Base-by-base conservation (phyloP, 495 filamentous ascomycete species). In the Trichocladium uniseriatum region DNA sequence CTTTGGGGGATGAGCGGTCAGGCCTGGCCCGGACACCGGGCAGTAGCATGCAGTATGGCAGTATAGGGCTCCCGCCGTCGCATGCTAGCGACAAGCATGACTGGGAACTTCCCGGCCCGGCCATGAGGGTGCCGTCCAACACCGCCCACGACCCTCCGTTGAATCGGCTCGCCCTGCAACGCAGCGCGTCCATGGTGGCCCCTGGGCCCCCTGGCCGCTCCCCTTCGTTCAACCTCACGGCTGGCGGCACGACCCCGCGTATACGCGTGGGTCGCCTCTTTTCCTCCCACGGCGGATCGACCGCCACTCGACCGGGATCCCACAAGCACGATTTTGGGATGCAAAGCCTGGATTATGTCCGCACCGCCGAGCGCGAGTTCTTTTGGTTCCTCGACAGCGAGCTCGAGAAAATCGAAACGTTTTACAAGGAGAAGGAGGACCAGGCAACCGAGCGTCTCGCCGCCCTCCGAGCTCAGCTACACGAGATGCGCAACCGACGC, bases 401-500 rank as follows among this genome's bases (percentile, higher is more conserved):
- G 61, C 66, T 95, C n/a, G 66, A 78, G 32, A 95, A 95, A 65
- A 84, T 95, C 34, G 88, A 95, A 56, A 63, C 72, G 0, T 95
- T 95, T 62, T 94, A 95, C 69, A 79, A 76, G 53, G 66, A 71
- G 59, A 94, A 91, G 57, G 89, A 95, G 60, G 73, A 83, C 16
- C 86, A 94, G 59, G 86, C 89, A 3, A 78, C 77, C 2, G 69
- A 81, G 32, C 78, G 89, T 10, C 67, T 94, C n/a, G 61, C 69
- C 6, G 65, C 81, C 13, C 74, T 95, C 22, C 76, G 84, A 27
- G 80, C 85, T 21, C 89, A 95, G 61, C 69, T 95, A 36, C 89
- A 91, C 57, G 79, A 89, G 48, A 92, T 95, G 89, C 74, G 87
- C 19, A 85, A 89, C 62, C 76, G 82, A 9, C 78, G 89, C 19